phyloP scores from a whole-genome alignment of 805 yeast genomes.

The Brettanomyces nanus region DNA sequence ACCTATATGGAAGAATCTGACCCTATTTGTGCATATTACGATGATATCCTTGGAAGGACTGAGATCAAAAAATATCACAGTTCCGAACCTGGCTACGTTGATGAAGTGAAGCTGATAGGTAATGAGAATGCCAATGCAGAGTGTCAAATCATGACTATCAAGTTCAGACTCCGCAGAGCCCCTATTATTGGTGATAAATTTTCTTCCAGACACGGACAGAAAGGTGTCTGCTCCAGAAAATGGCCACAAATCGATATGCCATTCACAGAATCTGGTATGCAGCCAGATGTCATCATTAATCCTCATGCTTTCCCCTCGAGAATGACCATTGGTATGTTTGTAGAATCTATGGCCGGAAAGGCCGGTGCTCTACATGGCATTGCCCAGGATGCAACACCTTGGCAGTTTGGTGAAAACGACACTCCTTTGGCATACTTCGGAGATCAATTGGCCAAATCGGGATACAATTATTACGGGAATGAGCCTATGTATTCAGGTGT shows the following conservation, averaged over 20 bases:
- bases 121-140: constrained; percentile 74
- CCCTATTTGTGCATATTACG: constrained; percentile 88
- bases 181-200: constrained; percentile 97
- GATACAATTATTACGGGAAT: constrained; percentile 96
- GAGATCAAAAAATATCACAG: constrained; percentile 90
- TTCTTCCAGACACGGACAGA: constrained; percentile 96
- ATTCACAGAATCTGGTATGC: constrained; percentile 91
- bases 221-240: constrained; percentile 96
- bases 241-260: constrained; percentile 99
- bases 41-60: constrained; percentile 85
- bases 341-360: constrained; percentile 96
- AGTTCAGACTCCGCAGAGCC: constrained; percentile 82
- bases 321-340: constrained; percentile 99
- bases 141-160: constrained; percentile 78
- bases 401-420: constrained; percentile 84
- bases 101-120: constrained; percentile 87
- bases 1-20: constrained; percentile 88
- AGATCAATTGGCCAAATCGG: constrained; percentile 78
- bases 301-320: constrained; percentile 99
- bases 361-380: constrained; percentile 97
- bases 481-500: constrained; percentile 99
- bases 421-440: constrained; percentile 98
- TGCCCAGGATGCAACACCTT: constrained; percentile 96
- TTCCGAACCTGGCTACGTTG: constrained; percentile 88
- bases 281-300: constrained; percentile 94